These are phyloP conservation scores for Naematelia encephala DNA, from an alignment of 768 basidiomycete species.

Conservation along the genomic window DNA sequence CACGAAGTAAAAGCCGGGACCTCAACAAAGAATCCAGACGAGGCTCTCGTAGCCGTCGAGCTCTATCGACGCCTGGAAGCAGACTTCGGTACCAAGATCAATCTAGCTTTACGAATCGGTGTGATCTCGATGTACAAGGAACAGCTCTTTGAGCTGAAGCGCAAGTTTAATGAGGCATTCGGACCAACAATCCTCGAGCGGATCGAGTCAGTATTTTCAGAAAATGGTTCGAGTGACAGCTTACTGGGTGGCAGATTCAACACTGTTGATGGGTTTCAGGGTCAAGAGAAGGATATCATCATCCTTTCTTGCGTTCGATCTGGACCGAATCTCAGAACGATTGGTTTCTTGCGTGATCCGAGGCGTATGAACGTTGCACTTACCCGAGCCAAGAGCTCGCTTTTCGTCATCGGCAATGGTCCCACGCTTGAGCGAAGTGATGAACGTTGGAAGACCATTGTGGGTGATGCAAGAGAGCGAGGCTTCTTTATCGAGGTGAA, in stretches of 20 bases:
- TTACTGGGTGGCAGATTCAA: conserved; percentile 61
- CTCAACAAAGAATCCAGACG: conserved; percentile 71
- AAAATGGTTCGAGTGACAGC: background rate
- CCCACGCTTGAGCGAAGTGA: conserved; percentile 85
- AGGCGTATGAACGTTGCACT: conserved; percentile 98
- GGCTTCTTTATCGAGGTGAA: conserved; percentile 64
- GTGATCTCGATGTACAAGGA: conserved; percentile 94
- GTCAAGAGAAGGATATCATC: conserved; percentile 97
- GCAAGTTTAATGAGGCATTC: conserved; percentile 67
- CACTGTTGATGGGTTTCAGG: conserved; percentile 98
- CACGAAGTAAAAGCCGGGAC: conserved; percentile 64
- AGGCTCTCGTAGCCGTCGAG: conserved; percentile 70
- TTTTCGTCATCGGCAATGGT: conserved; percentile 89
- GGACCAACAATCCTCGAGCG: conserved; percentile 65
- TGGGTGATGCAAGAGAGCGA: conserved; percentile 69
- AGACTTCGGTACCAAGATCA: conserved; percentile 56
- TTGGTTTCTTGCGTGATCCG: conserved; percentile 84
- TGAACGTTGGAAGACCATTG: conserved; percentile 70
- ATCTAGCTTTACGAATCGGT: conserved; percentile 61
- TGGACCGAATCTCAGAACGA: conserved; percentile 71
- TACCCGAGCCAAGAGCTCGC: conserved; percentile 89
- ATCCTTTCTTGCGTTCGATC: conserved; percentile 95
- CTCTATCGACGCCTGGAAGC: conserved; percentile 68
- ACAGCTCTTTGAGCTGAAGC: conserved; percentile 72
- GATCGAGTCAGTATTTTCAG: conserved; percentile 59